Evolutionary conservation across 805 yeast species (phyloP), one percentile per base, ranked within the genome.

Genomic region (Yarrowia yakushimensis): DNA sequence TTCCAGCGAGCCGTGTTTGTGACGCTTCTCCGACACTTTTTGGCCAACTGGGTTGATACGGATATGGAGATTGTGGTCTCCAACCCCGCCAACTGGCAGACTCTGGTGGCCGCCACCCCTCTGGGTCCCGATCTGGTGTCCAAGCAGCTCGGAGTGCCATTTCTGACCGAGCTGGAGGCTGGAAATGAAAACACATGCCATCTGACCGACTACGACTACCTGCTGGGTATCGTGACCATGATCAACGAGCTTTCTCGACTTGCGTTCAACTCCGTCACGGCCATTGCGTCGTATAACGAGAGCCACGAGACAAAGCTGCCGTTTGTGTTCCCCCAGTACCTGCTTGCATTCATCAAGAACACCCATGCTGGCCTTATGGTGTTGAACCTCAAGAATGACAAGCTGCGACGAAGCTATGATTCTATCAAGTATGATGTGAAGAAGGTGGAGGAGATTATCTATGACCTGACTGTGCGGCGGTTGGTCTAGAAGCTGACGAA

Each of bases 371-470:
- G 68, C 0, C 69, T 72, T 37, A 59, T 65, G 66, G 54, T 65
- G 45, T 63, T 72, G 39, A 71, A 72, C 43, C 60, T 72, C 55
- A 72, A 71, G 60, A 72, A 72, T 37, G 75, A 72, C 63, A 59
- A 66, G 31, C 64, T 72, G 62, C 63, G 75, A n/a, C 45, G 73
- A 22, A 64, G 72, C 9, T 65, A 64, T 18, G 75, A 72, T 55
- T 42, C 69, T 20, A 61, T 72, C 34, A 72, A 72, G 57, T 72
- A 72, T 54, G 73, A 71, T 45, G 70, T 71, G 10, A 71, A 71
- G 64, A 70, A 71, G 62, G 68, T 71, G 17, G 75, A 72, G 43
- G 73, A 70, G 43, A 70, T 71, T 23, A 68, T 71, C 15, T 71
- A 71, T 48, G 73, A 71, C 54, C 39, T 71, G 64, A 57, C 70